Conservation (phyloP, 2,329 filamentous ascomycete species). For the Escovopsis sp. region DNA sequence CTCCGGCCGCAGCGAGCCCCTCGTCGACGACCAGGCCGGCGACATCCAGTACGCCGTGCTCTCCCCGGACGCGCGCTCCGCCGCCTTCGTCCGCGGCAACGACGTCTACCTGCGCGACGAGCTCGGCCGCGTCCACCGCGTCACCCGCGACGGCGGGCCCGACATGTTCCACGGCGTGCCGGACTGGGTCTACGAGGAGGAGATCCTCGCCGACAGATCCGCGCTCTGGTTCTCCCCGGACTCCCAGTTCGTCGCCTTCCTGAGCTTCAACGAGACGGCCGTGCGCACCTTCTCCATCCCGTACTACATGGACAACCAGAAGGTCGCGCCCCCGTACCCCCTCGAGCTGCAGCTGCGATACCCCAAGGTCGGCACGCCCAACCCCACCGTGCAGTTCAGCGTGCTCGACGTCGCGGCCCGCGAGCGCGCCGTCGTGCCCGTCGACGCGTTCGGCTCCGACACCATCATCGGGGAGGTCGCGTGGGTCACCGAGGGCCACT, state of each 20-base stretch:
- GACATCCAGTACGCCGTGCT: slow-evolving; percentile 54
- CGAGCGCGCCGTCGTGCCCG: slow-evolving; percentile 28
- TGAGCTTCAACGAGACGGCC: slow-evolving; percentile 71
- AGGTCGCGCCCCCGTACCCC: slow-evolving; percentile 45
- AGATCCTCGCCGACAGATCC: slow-evolving; percentile 49
- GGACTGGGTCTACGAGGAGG: slow-evolving; percentile 70
- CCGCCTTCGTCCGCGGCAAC: slow-evolving; percentile 53
- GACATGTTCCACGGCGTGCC: slow-evolving; percentile 50
- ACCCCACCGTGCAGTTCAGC: slow-evolving; percentile 47
- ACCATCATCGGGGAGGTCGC: slow-evolving; percentile 51
- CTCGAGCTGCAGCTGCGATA: slow-evolving; percentile 47
- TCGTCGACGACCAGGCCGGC: slow-evolving; percentile 42
- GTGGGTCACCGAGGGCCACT: slow-evolving; percentile 48
- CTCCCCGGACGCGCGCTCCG: slow-evolving; percentile 38
- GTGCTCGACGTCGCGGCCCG: slow-evolving; percentile 36
- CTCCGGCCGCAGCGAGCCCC: slow-evolving; percentile 36
- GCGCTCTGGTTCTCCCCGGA: slow-evolving; percentile 89
- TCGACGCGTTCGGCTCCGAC: slow-evolving; percentile 42
- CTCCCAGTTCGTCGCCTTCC: slow-evolving; percentile 72
- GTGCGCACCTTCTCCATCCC: slow-evolving; percentile 50
- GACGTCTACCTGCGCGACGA: slow-evolving; percentile 40
- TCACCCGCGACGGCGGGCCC: slow-evolving; percentile 43
- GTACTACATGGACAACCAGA: slow-evolving; percentile 46
- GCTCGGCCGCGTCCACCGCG: slow-evolving; percentile 36
- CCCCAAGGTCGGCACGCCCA: slow-evolving; percentile 52